Base-by-base conservation (phyloP, 225 moss, liverwort and hornwort genomes). In the Sphagnum contortum region DNA sequence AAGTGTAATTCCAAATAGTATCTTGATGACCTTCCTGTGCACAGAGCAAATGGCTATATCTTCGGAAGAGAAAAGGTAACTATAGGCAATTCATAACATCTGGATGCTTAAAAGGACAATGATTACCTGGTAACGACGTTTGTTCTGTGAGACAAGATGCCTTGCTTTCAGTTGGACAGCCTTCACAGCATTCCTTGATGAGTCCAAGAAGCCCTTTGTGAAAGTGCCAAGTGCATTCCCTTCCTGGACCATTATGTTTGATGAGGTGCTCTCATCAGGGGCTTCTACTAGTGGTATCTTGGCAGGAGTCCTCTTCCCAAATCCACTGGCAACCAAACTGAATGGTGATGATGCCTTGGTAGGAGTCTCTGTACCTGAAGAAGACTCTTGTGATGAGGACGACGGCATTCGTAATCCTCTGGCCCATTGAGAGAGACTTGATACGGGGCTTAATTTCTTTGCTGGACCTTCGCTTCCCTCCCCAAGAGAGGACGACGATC, bases 101-200 rank as follows among this genome's bases (percentile, higher is more conserved):
- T 29, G 29, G 29, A 29, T 29, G 29, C 29, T 29, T 29, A 70
- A 10, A 54, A 69, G 53, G 47, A n/a, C n/a, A n/a, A n/a, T n/a
- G n/a, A 53, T 48, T 89, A 96, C 96, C 98, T 99, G 98, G 56
- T 99, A 99, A 74, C 98, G 89, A 73, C 98, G 89, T 84, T 99
- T 99, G 86, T 99, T 99, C 70, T 99, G 98, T 47, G 98, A 99
- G 9, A 99, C 98, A 74, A 99, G 82, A 67, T 99, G 89, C 63
- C 98, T 76, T 14, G 98, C 98, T 78, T 88, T 93, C 49, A 90
- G 81, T 73, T 99, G 98, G 2, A 99, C 98, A 14, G 78, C 80
- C 74, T 91, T 89, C 57, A 99, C 98, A 53, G 98, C 98, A 71
- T 89, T 93, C 69, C 87, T 78, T 14, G 93, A 93, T 6, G 87